Evolutionary conservation across 257 asterid species (phyloP).

Genomic region (Solanum sparsipilum): DNA sequence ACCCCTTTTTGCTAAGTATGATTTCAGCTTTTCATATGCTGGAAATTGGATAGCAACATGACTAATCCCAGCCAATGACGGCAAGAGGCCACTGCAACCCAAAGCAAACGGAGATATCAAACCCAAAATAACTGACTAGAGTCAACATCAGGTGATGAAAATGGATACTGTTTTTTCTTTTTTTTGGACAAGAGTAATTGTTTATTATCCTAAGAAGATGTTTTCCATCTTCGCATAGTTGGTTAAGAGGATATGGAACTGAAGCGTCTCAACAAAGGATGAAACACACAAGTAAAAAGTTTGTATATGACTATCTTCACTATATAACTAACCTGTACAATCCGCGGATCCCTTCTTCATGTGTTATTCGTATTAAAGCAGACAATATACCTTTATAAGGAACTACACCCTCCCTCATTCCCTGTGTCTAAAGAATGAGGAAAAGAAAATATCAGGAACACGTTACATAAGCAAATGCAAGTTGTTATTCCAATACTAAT

Average conservation of each 20-base stretch:
- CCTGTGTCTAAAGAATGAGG: constrained; percentile 63
- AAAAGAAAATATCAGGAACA: not conserved
- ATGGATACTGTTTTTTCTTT: not conserved
- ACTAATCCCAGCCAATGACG: constrained; percentile 85
- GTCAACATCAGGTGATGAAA: not conserved
- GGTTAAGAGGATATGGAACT: not conserved
- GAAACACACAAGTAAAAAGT: not conserved
- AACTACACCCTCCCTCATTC: constrained; percentile 85
- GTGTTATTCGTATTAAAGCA: constrained; percentile 77
- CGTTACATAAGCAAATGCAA: not conserved
- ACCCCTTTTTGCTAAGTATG: constrained; percentile 70
- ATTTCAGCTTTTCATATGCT: constrained; percentile 75
- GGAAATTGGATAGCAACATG: constrained; percentile 99
- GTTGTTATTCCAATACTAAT: not conserved
- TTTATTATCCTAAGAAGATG: not conserved
- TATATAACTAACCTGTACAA: constrained; percentile 76
- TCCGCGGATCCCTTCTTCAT: constrained; percentile 93
- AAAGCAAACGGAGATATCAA: constrained; percentile 1
- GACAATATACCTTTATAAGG: constrained; percentile 71
- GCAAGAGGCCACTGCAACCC: constrained; percentile 80
- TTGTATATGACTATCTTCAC: not conserved
- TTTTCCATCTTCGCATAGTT: not conserved
- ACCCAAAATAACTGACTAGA: not conserved
- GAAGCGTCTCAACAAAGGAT: not conserved
- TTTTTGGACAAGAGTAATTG: not conserved